phyloP scores from a whole-genome alignment of 2,329 filamentous ascomycete genomes.

The Pezicula neosporulosa region DNA sequence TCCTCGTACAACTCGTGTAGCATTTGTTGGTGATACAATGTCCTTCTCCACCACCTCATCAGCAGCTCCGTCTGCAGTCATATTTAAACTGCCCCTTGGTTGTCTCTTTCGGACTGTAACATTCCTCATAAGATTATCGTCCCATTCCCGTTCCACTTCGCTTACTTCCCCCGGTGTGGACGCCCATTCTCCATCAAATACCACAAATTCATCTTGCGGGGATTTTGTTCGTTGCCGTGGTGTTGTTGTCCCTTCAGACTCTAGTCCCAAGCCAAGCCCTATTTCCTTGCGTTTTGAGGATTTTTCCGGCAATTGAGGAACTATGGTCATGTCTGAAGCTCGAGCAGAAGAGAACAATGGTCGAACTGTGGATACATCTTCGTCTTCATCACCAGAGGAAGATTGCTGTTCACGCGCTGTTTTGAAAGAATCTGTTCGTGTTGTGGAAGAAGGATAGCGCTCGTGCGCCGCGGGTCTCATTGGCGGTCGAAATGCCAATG shows the following conservation, averaged over 20 bases:
- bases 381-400: conserved; percentile 53
- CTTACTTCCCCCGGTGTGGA: conserved; percentile 30
- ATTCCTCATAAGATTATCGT: conserved; percentile 50
- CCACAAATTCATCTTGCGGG: conserved; percentile 46
- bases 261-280: conserved; percentile 32
- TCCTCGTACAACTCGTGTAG: conserved; percentile 36
- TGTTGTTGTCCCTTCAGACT: conserved; percentile 31
- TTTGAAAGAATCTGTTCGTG: conserved; percentile 61
- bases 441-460: conserved; percentile 32
- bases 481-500: conserved; percentile 42
- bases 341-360: conserved; percentile 21
- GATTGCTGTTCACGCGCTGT: conserved; percentile 65
- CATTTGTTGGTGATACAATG: conserved; percentile 46
- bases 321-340: conserved; percentile 13
- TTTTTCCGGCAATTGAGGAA: conserved; percentile 12
- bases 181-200: conserved; percentile 58
- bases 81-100: conserved; percentile 11
- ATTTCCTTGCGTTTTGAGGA: conserved; percentile 21
- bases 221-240: conserved; percentile 24
- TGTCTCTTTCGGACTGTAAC: conserved; percentile 45
- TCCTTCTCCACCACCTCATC: conserved; percentile 44
- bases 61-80: conserved; percentile 26
- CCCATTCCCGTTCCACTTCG: conserved; percentile 52
- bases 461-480: conserved; percentile 33
- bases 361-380: conserved; percentile 40